These are phyloP conservation scores for Sphaerosporella brunnea DNA, from an alignment of 495 filamentous ascomycete species.

Conservation along the genomic window DNA sequence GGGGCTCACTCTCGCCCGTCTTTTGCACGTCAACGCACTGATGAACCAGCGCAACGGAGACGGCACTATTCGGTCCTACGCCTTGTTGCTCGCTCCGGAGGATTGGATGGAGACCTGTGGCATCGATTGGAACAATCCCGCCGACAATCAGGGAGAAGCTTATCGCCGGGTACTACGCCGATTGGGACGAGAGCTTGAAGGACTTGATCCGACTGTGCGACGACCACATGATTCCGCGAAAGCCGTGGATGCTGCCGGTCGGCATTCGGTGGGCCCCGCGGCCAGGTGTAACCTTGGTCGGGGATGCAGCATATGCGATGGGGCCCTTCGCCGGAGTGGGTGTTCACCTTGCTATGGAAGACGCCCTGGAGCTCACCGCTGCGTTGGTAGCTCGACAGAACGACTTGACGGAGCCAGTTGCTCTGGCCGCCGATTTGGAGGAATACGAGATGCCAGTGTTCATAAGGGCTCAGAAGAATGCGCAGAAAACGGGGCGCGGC, in stretches of 20 bases:
- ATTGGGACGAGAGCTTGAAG: slow-evolving; percentile 23
- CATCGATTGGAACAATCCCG: background rate
- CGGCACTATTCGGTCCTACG: slow-evolving; percentile 29
- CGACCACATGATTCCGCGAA: slow-evolving; percentile 25
- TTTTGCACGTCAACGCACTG: slow-evolving; percentile 34
- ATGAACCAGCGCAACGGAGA: slow-evolving; percentile 34
- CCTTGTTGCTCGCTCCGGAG: slow-evolving; percentile 14
- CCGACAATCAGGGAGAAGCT: background rate
- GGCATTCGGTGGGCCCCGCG: slow-evolving; percentile 33
- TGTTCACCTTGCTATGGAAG: slow-evolving; percentile 41
- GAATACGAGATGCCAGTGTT: too few species aligned
- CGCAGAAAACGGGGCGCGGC: too few species aligned
- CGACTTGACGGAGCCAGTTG: too few species aligned
- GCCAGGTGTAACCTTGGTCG: slow-evolving; percentile 35
- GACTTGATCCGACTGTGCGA: slow-evolving; percentile 29
- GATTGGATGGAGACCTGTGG: slow-evolving; percentile 18
- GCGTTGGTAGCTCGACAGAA: slow-evolving; percentile 25
- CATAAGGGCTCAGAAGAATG: too few species aligned
- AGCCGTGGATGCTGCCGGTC: slow-evolving; percentile 36
- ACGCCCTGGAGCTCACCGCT: slow-evolving; percentile 38
- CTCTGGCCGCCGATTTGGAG: too few species aligned
- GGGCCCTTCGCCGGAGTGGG: slow-evolving; percentile 43
- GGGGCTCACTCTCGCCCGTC: slow-evolving; percentile 39
- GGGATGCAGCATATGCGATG: slow-evolving; percentile 48
- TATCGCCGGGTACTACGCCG: background rate